Evolutionary conservation across 495 filamentous ascomycete genomes (phyloP).

Genomic region (Trichoderma gamsii): DNA sequence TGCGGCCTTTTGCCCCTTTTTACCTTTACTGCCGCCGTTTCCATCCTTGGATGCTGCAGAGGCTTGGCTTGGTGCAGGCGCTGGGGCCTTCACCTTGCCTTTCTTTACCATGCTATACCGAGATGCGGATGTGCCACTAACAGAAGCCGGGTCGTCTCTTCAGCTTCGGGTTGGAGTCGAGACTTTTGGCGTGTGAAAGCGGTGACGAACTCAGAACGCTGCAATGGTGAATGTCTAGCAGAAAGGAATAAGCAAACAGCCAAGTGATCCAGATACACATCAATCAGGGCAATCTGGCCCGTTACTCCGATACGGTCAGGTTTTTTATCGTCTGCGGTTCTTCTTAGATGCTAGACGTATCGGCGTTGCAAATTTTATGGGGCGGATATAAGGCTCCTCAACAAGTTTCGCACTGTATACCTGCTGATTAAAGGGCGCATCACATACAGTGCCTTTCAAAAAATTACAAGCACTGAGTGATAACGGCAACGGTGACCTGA

Average conservation of each 20-base stretch:
- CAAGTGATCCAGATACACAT: background rate
- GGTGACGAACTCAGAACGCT: background rate
- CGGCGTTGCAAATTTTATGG: constrained; percentile 1
- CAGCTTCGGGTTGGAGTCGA: too few species aligned
- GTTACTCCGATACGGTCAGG: background rate
- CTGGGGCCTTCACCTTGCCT: constrained; percentile 39
- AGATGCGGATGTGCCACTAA: constrained; percentile 9
- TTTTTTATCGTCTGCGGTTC: background rate
- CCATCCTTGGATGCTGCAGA: constrained; percentile 34
- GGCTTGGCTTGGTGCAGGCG: constrained; percentile 24
- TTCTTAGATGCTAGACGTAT: background rate
- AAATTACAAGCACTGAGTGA: too few species aligned
- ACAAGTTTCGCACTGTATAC: background rate
- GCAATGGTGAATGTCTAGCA: background rate
- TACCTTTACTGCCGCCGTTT: constrained; percentile 41
- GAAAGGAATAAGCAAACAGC: background rate
- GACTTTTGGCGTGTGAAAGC: too few species aligned
- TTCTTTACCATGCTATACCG: constrained; percentile 38
- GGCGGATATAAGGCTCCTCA: background rate
- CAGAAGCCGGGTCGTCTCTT: background rate
- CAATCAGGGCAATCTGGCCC: background rate
- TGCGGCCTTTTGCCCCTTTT: constrained; percentile 43
- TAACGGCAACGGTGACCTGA: too few species aligned
- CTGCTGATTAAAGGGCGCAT: background rate
- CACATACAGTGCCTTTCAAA: too few species aligned